Evolutionary conservation across 768 basidiomycete species (phyloP).

Genomic region (Podaxis sp.): DNA sequence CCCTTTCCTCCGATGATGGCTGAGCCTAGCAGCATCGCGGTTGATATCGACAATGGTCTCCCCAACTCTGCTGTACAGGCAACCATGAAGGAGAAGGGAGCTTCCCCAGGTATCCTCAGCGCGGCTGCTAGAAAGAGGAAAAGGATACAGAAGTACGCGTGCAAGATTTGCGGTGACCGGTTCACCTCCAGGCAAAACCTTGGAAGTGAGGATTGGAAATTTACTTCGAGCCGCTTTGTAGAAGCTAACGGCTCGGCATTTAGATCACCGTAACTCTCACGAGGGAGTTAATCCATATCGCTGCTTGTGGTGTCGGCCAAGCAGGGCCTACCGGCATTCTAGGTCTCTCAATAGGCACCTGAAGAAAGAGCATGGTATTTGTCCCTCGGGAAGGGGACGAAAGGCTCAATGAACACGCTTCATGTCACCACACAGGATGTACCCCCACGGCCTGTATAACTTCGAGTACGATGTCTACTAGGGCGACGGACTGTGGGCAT

Average conservation of each 20-base stretch:
- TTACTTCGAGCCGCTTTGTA: too few relatives aligned
- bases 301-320: neutral
- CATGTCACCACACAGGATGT: too few relatives aligned
- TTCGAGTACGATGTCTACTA: too few relatives aligned
- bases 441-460: too few relatives aligned
- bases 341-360: neutral
- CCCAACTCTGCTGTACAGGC: too few relatives aligned
- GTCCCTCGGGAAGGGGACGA: too few relatives aligned
- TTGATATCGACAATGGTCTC: too few relatives aligned
- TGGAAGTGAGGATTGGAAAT: neutral
- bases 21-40: too few relatives aligned
- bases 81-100: neutral
- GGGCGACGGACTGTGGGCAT: too few relatives aligned
- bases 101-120: neutral
- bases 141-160: neutral
- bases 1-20: too few relatives aligned
- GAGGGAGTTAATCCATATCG: neutral
- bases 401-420: too few relatives aligned
- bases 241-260: too few relatives aligned
- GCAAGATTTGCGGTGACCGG: neutral
- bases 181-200: slow-evolving; percentile 3
- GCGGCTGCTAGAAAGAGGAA: neutral
- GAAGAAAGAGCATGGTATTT: neutral
- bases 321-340: neutral
- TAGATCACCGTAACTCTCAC: neutral